Percentiles rank a stretch among this genome's conserved stretches.
phyloP scores from a whole-genome alignment of 371 early-diverging fungal genomes.

The Mortierella sp. region DNA sequence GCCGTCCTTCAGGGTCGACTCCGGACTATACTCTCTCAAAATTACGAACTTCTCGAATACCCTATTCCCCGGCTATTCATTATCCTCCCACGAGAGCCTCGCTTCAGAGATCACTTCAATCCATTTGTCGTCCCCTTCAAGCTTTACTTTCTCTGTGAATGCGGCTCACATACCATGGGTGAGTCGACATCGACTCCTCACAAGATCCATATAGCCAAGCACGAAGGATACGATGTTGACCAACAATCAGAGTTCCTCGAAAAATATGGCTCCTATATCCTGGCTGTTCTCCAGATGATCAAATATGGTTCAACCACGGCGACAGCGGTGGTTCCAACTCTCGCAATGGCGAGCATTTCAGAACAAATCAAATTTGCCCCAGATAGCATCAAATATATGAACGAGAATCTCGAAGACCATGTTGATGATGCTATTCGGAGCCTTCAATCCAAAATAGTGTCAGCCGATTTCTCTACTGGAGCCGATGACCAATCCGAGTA shows the following conservation, averaged over 20 bases:
- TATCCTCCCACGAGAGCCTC: constrained; percentile 14
- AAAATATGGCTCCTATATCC: constrained; percentile 11
- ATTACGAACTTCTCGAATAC: constrained; percentile 16
- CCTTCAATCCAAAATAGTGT: not conserved
- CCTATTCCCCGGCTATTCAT: constrained; percentile 26
- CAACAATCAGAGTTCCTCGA: constrained; percentile 3
- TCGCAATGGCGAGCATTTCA: not conserved
- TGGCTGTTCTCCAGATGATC: constrained; percentile 10
- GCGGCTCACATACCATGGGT: constrained; percentile 5
- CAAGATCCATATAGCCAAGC: constrained; percentile 13
- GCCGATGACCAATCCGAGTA: not conserved
- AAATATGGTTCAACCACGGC: not conserved
- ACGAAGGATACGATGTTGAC: constrained; percentile 11
- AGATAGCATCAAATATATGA: not conserved
- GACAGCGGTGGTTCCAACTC: not conserved
- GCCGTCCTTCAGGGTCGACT: too few species aligned
- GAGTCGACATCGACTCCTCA: not conserved
- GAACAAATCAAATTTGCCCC: not conserved
- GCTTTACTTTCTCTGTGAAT: constrained; percentile 16
- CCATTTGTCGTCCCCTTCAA: constrained; percentile 1
- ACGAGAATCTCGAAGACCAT: not conserved
- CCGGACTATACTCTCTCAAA: constrained; percentile 3
- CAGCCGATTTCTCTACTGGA: too few species aligned
- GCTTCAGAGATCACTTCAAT: not conserved
- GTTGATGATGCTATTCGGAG: not conserved